Evolutionary conservation across 257 asterid genomes (phyloP).

Genomic region (Solanum sitiens): DNA sequence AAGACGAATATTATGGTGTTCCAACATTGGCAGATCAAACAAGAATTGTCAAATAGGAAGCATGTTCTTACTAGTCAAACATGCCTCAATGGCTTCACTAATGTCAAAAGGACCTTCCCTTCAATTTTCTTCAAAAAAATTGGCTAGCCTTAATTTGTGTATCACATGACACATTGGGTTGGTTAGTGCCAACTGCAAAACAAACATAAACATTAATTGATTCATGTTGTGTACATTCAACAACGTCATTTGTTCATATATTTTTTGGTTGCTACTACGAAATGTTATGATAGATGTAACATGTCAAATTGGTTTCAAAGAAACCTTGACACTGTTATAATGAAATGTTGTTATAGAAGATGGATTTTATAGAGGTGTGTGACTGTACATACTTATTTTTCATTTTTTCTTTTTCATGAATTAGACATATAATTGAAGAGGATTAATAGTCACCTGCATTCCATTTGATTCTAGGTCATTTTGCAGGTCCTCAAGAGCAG

Average conservation of each 20-base stretch:
- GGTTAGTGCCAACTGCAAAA: conserved; percentile 18
- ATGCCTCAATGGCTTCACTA: conserved; percentile 27
- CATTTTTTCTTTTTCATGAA: neutral
- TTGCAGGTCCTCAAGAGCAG: conserved; percentile 17
- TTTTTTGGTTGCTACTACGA: neutral
- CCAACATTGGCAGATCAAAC: neutral
- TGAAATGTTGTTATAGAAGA: neutral
- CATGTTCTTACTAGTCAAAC: neutral
- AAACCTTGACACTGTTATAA: neutral
- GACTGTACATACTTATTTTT: neutral
- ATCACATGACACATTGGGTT: conserved; percentile 30
- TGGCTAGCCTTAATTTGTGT: conserved; percentile 19
- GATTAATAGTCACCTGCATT: conserved; percentile 9
- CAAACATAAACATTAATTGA: neutral
- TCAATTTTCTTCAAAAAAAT: conserved; percentile 14
- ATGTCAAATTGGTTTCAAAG: neutral
- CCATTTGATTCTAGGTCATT: conserved; percentile 10
- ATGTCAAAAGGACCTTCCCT: conserved; percentile 17
- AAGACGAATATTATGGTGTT: neutral
- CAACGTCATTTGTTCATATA: neutral
- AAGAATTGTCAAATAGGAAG: neutral
- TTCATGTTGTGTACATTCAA: neutral
- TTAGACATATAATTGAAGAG: neutral
- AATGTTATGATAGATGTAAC: neutral
- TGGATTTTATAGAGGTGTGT: neutral